Evolutionary conservation across 306 rosid genomes (phyloP).

Genomic region (Trifolium repens): DNA sequence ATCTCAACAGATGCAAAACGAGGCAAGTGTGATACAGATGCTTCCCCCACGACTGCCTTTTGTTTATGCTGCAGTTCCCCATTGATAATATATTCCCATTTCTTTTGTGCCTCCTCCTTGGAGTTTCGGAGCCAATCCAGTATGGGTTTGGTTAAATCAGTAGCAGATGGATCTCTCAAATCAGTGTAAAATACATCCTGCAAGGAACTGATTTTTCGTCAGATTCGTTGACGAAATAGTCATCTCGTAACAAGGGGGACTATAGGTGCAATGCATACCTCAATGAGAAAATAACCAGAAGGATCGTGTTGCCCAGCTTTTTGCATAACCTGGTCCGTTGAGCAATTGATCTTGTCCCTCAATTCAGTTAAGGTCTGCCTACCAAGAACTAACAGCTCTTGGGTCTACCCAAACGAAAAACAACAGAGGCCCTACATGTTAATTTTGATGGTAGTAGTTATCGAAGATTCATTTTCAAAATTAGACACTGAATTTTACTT

Average conservation of each 20-base stretch:
- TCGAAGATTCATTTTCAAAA: slow-evolving; percentile 19
- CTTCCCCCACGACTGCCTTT: slow-evolving; percentile 65
- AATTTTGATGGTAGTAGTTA: slow-evolving; percentile 14
- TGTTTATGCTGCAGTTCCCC: slow-evolving; percentile 74
- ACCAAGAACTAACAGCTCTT: slow-evolving; percentile 84
- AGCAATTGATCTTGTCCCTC: slow-evolving; percentile 83
- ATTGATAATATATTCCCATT: slow-evolving; percentile 74
- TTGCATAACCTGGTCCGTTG: slow-evolving; percentile 74
- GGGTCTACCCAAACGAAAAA: slow-evolving; percentile 58
- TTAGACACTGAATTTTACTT: slow-evolving; percentile 11
- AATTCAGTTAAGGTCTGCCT: slow-evolving; percentile 69
- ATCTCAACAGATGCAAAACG: slow-evolving; percentile 64
- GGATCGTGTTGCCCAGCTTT: slow-evolving; percentile 73
- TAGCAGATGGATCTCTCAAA: slow-evolving; percentile 81
- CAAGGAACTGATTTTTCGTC: slow-evolving; percentile 34
- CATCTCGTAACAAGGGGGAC: slow-evolving; percentile 39
- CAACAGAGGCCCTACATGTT: slow-evolving; percentile 23
- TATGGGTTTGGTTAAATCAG: slow-evolving; percentile 74
- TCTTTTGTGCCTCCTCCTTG: slow-evolving; percentile 65
- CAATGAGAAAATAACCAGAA: slow-evolving; percentile 91
- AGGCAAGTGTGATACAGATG: slow-evolving; percentile 61
- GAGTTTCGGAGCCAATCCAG: slow-evolving; percentile 79
- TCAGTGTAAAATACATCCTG: slow-evolving; percentile 86
- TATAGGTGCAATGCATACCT: slow-evolving; percentile 55
- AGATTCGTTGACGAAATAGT: slow-evolving; percentile 26